Evolutionary conservation across 1,284 basidiomycete genomes (phyloP).

Genomic region (Pterulicium gracile): DNA sequence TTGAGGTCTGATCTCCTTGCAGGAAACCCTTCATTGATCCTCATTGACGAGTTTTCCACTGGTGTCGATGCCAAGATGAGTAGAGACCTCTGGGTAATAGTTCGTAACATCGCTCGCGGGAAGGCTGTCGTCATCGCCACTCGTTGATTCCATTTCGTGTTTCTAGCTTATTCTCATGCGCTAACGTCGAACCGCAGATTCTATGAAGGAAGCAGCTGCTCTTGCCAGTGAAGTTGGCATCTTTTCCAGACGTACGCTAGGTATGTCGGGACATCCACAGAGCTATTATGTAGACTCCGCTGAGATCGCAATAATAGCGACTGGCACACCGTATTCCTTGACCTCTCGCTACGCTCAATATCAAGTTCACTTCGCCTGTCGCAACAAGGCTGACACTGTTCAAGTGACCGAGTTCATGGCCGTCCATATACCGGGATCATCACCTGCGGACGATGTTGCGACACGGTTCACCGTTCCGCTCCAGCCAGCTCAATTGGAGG

Average conservation of each 20-base stretch:
- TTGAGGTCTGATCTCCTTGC: constrained; percentile 2
- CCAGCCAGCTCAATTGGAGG: constrained; percentile 3
- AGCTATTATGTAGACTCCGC: constrained; percentile 6
- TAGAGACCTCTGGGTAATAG: constrained; percentile 71
- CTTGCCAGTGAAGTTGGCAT: constrained; percentile 67
- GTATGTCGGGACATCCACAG: constrained; percentile 23
- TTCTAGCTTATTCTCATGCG: constrained; percentile 1
- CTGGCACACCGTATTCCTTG: constrained; percentile 58
- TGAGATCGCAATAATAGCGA: constrained; percentile 23
- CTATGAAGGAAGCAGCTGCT: constrained; percentile 78
- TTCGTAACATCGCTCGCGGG: constrained; percentile 51
- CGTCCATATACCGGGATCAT: constrained; percentile 43
- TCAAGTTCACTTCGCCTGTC: constrained; percentile 69
- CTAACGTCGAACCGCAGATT: constrained; percentile 32
- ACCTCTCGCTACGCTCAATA: constrained; percentile 61
- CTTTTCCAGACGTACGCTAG: constrained; percentile 55
- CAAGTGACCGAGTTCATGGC: constrained; percentile 52
- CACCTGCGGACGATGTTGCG: constrained; percentile 66
- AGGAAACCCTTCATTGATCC: constrained; percentile 65
- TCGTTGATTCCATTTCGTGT: constrained; percentile 29
- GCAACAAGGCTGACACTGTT: constrained; percentile 44
- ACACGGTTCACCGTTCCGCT: constrained; percentile 72
- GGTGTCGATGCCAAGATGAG: constrained; percentile 80
- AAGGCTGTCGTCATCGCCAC: constrained; percentile 63
- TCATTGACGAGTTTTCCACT: constrained; percentile 79